Percentiles rank a stretch among this genome's conserved stretches.
These are phyloP conservation scores for Pholiota conissans DNA, from an alignment of 768 basidiomycete species.

Conservation along the genomic window DNA sequence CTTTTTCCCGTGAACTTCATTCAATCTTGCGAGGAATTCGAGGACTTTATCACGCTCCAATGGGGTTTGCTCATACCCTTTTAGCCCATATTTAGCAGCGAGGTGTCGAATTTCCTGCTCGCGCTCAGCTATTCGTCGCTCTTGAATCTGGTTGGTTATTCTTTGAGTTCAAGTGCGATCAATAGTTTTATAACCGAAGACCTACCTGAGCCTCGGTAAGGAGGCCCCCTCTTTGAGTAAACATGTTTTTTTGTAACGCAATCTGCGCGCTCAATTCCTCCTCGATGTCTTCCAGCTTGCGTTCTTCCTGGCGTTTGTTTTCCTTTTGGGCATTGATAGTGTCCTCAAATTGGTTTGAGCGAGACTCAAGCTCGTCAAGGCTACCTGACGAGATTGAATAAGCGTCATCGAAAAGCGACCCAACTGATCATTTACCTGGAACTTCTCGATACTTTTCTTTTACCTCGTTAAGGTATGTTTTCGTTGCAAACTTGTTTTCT, in stretches of 20 bases:
- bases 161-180: not conserved
- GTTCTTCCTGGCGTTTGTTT: constrained; percentile 45
- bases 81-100: constrained; percentile 65
- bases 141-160: constrained; percentile 71
- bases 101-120: constrained; percentile 75
- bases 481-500: constrained; percentile 58
- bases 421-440: constrained; percentile 44
- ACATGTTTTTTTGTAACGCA: constrained; percentile 52
- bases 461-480: constrained; percentile 61
- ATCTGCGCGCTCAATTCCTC: constrained; percentile 55
- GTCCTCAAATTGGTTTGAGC: constrained; percentile 59
- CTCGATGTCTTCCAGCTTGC: constrained; percentile 60
- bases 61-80: constrained; percentile 70
- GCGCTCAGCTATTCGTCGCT: constrained; percentile 64
- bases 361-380: constrained; percentile 66
- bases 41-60: constrained; percentile 70
- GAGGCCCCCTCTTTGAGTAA: constrained; percentile 66
- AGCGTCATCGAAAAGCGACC: constrained; percentile 7
- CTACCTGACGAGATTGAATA: constrained; percentile 54
- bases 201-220: constrained; percentile 71
- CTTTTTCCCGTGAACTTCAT: constrained; percentile 62
- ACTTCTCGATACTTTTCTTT: constrained; percentile 67
- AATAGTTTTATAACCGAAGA: not conserved
- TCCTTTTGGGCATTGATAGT: constrained; percentile 53
- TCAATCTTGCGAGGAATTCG: constrained; percentile 70